Evolutionary conservation across 2,329 filamentous ascomycete species (phyloP).

Genomic region (Ceratocystis papillata): DNA sequence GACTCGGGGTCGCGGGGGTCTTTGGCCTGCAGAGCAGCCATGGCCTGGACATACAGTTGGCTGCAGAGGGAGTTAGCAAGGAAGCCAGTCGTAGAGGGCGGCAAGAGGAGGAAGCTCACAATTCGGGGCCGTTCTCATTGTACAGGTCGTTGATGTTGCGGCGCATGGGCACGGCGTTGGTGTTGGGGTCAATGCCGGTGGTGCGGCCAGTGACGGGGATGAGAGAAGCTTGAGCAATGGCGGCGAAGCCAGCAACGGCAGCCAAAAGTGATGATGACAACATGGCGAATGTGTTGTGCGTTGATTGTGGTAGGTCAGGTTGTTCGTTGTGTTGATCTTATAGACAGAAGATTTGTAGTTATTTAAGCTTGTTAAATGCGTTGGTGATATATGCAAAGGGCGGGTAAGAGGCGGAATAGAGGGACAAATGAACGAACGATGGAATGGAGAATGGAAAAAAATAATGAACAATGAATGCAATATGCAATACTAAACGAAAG

Average conservation of each 20-base stretch:
- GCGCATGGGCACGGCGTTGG: constrained; percentile 37
- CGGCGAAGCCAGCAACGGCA: constrained; percentile 15
- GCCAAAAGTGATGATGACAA: constrained; percentile 11
- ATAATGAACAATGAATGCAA: constrained; percentile 3
- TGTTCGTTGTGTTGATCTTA: background rate
- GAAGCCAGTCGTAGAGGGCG: too few relatives aligned
- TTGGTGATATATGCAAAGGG: background rate
- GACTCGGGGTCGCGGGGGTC: constrained; percentile 37
- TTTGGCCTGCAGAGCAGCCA: constrained; percentile 36
- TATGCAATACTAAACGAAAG: constrained; percentile 1
- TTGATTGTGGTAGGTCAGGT: too few relatives aligned
- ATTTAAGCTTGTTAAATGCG: background rate
- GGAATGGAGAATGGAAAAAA: background rate
- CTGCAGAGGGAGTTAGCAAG: constrained; percentile 28
- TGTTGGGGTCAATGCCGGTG: constrained; percentile 31
- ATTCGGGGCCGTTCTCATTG: constrained; percentile 35
- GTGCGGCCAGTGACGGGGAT: constrained; percentile 33
- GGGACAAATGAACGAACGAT: constrained; percentile 11
- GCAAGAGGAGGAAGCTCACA: constrained; percentile 30
- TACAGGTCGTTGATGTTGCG: constrained; percentile 40
- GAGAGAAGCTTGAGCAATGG: background rate
- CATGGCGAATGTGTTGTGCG: constrained; percentile 7
- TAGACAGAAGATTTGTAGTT: background rate
- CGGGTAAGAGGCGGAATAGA: background rate
- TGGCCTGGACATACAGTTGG: constrained; percentile 42